Percentiles rank a stretch among this genome's conserved stretches.
phyloP scores from a whole-genome alignment of 73 alveolate species.

The Tetrahymena thermophila region DNA sequence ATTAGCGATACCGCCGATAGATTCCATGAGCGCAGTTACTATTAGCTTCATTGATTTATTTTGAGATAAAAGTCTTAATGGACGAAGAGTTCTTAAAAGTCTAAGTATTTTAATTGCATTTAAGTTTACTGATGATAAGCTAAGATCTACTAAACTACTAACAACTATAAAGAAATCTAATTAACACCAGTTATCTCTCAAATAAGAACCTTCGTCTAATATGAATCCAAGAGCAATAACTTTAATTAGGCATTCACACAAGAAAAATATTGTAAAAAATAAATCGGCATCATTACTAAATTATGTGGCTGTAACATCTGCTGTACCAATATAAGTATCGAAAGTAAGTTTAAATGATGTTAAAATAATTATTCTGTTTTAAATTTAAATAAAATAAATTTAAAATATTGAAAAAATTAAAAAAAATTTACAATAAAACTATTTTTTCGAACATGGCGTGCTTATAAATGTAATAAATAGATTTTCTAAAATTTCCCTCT shows the following conservation, averaged over 20 bases:
- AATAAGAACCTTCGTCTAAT: conserved; percentile 65
- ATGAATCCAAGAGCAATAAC: conserved; percentile 84
- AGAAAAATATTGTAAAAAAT: conserved; percentile 69
- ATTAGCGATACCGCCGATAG: conserved; percentile 71
- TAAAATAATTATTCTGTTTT: conserved; percentile 53
- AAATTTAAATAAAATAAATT: background rate
- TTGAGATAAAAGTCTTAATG: conserved; percentile 79
- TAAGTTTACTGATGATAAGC: conserved; percentile 53
- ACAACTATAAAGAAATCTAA: conserved; percentile 90
- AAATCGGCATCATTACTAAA: conserved; percentile 44
- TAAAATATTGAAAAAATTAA: background rate
- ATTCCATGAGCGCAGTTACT: conserved; percentile 74
- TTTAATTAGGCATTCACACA: conserved; percentile 72
- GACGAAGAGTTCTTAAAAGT: conserved; percentile 83
- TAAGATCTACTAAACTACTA: conserved; percentile 75
- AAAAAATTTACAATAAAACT: conserved; percentile 33
- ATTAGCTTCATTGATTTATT: conserved; percentile 79
- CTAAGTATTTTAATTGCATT: conserved; percentile 75
- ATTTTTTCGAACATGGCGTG: conserved; percentile 65
- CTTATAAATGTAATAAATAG: conserved; percentile 50
- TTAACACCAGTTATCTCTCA: conserved; percentile 90
- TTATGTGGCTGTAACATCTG: background rate
- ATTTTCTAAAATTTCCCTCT: conserved; percentile 64
- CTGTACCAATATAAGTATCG: conserved; percentile 68
- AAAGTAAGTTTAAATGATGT: conserved; percentile 74